Conservation (phyloP, 1,139 yeast species). For the Hansenula sp. region DNA sequence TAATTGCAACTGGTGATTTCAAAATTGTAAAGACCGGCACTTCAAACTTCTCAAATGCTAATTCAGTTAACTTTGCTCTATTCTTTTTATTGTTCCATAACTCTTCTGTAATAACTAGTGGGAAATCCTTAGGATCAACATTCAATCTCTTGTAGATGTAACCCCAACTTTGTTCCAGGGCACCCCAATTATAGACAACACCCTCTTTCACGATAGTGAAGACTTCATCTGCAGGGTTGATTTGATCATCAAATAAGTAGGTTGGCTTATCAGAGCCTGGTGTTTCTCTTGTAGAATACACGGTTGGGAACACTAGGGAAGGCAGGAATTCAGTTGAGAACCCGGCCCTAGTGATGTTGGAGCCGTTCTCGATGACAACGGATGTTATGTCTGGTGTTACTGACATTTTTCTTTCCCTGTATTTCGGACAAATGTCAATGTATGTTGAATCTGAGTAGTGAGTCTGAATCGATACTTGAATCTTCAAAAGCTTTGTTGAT, state of each 20-base stretch:
- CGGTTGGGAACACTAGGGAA: constrained; percentile 51
- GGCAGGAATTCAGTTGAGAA: constrained; percentile 67
- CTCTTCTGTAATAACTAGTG: constrained; percentile 64
- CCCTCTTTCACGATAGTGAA: constrained; percentile 67
- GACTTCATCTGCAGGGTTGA: constrained; percentile 45
- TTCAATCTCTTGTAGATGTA: constrained; percentile 47
- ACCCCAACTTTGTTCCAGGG: constrained; percentile 55
- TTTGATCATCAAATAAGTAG: constrained; percentile 49
- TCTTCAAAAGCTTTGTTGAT: not conserved
- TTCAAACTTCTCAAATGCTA: constrained; percentile 60
- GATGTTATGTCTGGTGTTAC: constrained; percentile 39
- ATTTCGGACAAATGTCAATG: not conserved
- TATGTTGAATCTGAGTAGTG: no score
- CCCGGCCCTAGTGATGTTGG: constrained; percentile 65
- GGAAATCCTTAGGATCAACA: constrained; percentile 48
- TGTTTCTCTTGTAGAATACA: constrained; percentile 35
- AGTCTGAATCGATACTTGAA: no score
- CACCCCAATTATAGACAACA: constrained; percentile 61
- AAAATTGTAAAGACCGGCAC: constrained; percentile 67
- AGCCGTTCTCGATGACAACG: constrained; percentile 68
- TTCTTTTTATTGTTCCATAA: constrained; percentile 57
- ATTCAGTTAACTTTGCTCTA: constrained; percentile 47
- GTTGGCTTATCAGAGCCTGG: constrained; percentile 12
- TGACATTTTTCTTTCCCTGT: not conserved
- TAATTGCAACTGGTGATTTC: constrained; percentile 67